Evolutionary conservation across 2,329 filamentous ascomycete species (phyloP), one percentile per base, ranked within the genome.

Genomic region (Mariannaea sp.): DNA sequence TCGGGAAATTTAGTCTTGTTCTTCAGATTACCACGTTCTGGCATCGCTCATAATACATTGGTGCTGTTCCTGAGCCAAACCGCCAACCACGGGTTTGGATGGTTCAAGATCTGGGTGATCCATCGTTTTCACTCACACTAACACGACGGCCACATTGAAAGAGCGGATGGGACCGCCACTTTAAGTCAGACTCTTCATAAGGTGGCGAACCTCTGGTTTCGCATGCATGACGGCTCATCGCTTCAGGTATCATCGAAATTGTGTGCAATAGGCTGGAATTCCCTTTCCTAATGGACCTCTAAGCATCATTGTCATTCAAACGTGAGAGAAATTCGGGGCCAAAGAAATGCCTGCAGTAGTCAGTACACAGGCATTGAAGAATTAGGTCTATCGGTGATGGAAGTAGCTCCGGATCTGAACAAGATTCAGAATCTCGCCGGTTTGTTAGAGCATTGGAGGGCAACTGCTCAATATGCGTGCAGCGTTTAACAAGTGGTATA

Each of bases 151-250:
- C n/a, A n/a, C n/a, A n/a, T 32, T 58, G 40, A 0, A 47, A 69
- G 10, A 39, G 63, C 1, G 60, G 57, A 4, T 66, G 68, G 61
- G 56, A 69, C n/a, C 68, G 74, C 9, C 73, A 80, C 7, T 80
- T 76, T 53, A 77, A 78, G 13, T 79, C 76, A 1, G 78, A 81
- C 79, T 1, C 80, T 79, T 59, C 77, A 81, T 49, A 77, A 80
- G 53, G 66, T 77, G 2, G 72, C 71, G 5, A 79, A 80, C 56
- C 80, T 80, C 65, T 81, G 73, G 71, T 77, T 79, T 77, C 1
- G 71, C 77, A 10, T 75, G 71, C 56, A 65, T 80, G 29, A 74
- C 77, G n/a, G 71, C 65, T 2, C 61, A 59, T 0, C 63, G 65
- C 5, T 79, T 71, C 69, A 80, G 80, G 59, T 80, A 80, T 57